Evolutionary conservation across 768 basidiomycete genomes (phyloP), one percentile per base, ranked within the genome.

Genomic region (Coprinopsis strossmayeri): DNA sequence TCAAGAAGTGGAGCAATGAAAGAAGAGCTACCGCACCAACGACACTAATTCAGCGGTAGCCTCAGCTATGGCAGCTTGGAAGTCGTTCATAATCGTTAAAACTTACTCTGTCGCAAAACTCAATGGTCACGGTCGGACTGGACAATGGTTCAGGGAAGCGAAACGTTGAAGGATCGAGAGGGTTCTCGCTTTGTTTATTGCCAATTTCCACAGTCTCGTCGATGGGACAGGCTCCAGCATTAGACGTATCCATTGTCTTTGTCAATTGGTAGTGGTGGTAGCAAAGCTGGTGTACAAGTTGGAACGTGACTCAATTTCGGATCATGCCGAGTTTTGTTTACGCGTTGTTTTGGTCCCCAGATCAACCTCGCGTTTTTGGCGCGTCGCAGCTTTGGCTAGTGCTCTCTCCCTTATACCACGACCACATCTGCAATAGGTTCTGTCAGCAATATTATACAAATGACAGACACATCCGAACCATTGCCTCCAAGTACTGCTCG

Each of bases 21-120:
- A 5, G 13, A 27, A 26, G n/a, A n/a, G n/a, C n/a, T n/a, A 37
- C 50, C 77, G 61, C 61, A 89, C 89, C 89, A 93, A 64, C 87
- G 84, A 64, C 91, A 91, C 85, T 89, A 53, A 25, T 35, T 5
- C 18, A 18, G 17, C 28, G 13, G 13, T 23, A 20, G 18, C 17
- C 34, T 28, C 32, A 49, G 21, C 13, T n/a, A 20, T 23, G 49
- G 39, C 46, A 35, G 37, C 37, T 35, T 49, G 30, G 26, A n/a
- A n/a, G n/a, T n/a, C n/a, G 32, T 10, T 34, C 15, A 40, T 34
- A 39, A 20, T 28, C 46, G 39, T 27, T 32, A 27, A 47, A 48
- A 44, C 43, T 45, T 13, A 71, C 86, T 60, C 91, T 73, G 63
- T 94, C 90, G 64, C 93, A 97, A 61, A 91, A 97, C 64, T 97